phyloP scores from a whole-genome alignment of 352 stramenopile genomes.

The Pythium dissotocum region DNA sequence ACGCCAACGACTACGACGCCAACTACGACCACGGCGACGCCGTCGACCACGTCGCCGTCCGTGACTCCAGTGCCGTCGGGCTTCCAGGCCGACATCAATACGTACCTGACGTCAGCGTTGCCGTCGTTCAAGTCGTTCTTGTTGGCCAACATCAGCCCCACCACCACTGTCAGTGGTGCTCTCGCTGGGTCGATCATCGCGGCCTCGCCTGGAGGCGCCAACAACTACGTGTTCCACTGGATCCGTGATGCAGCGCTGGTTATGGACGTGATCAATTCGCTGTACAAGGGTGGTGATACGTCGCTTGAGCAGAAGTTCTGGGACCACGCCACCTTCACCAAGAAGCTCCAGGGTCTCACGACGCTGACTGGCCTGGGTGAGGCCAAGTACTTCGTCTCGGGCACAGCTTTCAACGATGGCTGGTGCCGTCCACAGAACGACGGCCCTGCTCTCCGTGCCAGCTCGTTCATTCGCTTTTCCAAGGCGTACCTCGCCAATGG shows the following conservation, averaged over 20 bases:
- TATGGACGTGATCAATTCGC: conserved; percentile 24
- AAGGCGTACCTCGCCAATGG: conserved; percentile 28
- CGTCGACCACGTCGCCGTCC: no score
- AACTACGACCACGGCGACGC: no score
- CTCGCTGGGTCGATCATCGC: conserved; percentile 26
- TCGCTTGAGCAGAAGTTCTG: conserved; percentile 26
- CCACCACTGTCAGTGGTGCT: conserved; percentile 22
- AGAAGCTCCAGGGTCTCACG: conserved; percentile 23
- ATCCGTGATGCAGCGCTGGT: conserved; percentile 27
- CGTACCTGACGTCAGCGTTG: not conserved
- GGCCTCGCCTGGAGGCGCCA: conserved; percentile 6
- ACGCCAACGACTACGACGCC: no score
- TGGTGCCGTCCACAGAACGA: conserved; percentile 36
- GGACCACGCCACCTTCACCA: conserved; percentile 31
- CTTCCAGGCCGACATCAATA: no score
- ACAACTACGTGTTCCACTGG: conserved; percentile 34
- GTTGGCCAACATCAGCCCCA: conserved; percentile 25
- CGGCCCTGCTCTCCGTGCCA: conserved; percentile 25
- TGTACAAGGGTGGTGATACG: conserved; percentile 23
- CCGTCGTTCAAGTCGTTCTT: conserved; percentile 25
- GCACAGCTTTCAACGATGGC: conserved; percentile 26
- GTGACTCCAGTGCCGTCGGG: no score
- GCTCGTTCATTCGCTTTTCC: conserved; percentile 31
- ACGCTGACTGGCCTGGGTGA: conserved; percentile 25
- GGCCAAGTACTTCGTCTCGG: conserved; percentile 32